Evolutionary conservation across 306 rosid genomes (phyloP).

Genomic region (Hylodesmum podocarpum): DNA sequence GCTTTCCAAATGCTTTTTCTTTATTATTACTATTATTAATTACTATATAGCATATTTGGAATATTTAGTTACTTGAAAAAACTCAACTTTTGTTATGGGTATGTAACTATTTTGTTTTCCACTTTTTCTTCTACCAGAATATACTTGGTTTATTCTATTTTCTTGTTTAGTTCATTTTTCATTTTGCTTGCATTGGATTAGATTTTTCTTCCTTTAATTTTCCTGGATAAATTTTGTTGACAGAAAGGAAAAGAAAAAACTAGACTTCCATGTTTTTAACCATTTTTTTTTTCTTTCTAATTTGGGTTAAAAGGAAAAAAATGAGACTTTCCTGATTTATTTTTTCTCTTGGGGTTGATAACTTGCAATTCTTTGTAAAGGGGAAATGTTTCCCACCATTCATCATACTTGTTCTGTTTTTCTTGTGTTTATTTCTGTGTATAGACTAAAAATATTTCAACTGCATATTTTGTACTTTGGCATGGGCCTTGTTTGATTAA

Average conservation of each 20-base stretch:
- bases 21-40: neutral
- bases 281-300: neutral
- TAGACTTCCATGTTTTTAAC: neutral
- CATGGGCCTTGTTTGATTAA: neutral
- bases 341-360: neutral
- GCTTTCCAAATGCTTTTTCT: neutral
- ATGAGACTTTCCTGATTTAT: neutral
- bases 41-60: neutral
- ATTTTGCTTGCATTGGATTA: neutral
- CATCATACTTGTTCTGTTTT: neutral
- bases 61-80: neutral
- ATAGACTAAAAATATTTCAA: neutral
- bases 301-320: neutral
- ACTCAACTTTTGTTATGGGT: slow-evolving; percentile 8
- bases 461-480: slow-evolving; percentile 11
- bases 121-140: neutral
- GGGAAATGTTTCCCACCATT: neutral
- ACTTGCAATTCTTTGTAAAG: neutral
- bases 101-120: neutral
- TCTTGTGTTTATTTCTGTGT: neutral
- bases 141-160: slow-evolving; percentile 5
- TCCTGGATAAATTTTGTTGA: neutral
- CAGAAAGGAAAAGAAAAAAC: neutral
- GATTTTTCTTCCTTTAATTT: neutral
- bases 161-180: neutral